Percentiles rank a stretch among this genome's conserved stretches.
These are phyloP conservation scores for Phytopythium helicoides DNA, from an alignment of 352 stramenopile genomes.

Conservation along the genomic window DNA sequence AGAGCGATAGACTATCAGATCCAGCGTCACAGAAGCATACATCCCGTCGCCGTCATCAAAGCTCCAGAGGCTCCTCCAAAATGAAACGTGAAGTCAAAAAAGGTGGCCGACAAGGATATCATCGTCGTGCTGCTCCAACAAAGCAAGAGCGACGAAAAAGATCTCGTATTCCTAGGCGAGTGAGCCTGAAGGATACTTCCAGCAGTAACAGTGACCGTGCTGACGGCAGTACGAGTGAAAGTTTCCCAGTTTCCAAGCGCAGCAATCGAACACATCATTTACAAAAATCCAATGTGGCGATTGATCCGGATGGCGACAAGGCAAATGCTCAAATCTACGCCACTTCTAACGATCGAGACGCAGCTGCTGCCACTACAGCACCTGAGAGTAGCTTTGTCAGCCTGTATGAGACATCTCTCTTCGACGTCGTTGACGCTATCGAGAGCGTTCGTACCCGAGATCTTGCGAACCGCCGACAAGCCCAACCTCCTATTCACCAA, in stretches of 20 bases:
- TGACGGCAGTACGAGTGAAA: not conserved
- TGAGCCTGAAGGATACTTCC: not conserved
- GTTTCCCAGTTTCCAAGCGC: too few relatives aligned
- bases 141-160: not conserved
- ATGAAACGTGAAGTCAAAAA: too few relatives aligned
- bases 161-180: not conserved
- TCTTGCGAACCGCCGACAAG: not conserved
- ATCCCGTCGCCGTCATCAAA: too few relatives aligned
- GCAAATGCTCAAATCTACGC: not conserved
- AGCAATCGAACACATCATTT: too few relatives aligned
- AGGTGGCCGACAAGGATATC: too few relatives aligned
- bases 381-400: slow-evolving; percentile 12
- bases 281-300: not conserved
- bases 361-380: not conserved
- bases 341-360: not conserved
- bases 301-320: not conserved
- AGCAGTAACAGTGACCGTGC: not conserved
- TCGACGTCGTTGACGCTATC: slow-evolving; percentile 44
- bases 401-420: slow-evolving; percentile 44
- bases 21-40: too few relatives aligned
- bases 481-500: too few relatives aligned
- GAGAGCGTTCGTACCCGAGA: slow-evolving; percentile 15
- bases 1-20: too few relatives aligned
- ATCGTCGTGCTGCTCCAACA: not conserved
- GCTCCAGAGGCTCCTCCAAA: too few relatives aligned